Evolutionary conservation across 805 yeast genomes (phyloP).

Genomic region (Candida michaelii): DNA sequence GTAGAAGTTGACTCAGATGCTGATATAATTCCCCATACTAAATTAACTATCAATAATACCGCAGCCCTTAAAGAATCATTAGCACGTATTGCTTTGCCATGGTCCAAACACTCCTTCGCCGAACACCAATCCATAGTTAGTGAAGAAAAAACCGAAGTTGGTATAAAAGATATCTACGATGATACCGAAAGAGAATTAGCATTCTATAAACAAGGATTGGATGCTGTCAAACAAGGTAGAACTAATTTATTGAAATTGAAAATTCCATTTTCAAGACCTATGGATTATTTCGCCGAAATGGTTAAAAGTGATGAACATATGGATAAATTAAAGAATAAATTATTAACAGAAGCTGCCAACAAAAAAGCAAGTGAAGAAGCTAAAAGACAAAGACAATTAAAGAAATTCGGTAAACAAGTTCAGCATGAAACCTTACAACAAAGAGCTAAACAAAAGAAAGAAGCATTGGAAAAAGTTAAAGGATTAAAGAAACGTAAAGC

Average conservation of each 20-base stretch:
- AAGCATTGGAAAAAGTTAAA: constrained; percentile 85
- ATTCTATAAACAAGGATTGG: constrained; percentile 90
- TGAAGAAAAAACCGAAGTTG: constrained; percentile 56
- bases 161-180: constrained; percentile 84
- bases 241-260: constrained; percentile 62
- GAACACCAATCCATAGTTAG: constrained; percentile 81
- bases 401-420: constrained; percentile 97
- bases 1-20: constrained; percentile 93
- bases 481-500: constrained; percentile 87
- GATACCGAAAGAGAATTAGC: constrained; percentile 96
- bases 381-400: constrained; percentile 87
- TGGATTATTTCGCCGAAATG: constrained; percentile 98
- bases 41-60: constrained; percentile 81
- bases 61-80: constrained; percentile 77
- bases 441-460: constrained; percentile 90
- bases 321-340: constrained; percentile 84
- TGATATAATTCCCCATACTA: constrained; percentile 89
- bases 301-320: constrained; percentile 96
- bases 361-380: constrained; percentile 93
- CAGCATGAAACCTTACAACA: constrained; percentile 91
- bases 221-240: constrained; percentile 76
- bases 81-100: constrained; percentile 64
- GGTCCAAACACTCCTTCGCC: constrained; percentile 66
- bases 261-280: constrained; percentile 88
- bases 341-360: constrained; percentile 74